Conservation (phyloP, 2,329 filamentous ascomycete genomes). For the Coleophoma cylindrospora region DNA sequence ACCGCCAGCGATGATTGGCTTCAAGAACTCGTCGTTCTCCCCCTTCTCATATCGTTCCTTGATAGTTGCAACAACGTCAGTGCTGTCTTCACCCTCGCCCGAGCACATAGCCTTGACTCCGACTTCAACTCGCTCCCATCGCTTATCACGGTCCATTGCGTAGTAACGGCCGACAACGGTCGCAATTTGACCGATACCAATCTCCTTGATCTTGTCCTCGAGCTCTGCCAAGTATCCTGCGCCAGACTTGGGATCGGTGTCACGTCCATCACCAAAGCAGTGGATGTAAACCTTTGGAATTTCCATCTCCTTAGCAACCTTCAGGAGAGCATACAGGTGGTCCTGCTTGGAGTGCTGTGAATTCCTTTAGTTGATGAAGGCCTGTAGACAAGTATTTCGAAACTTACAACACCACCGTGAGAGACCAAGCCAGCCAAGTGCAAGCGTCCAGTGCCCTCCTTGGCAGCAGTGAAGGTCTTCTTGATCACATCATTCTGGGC, state of each 20-base stretch:
- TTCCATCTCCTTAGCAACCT: conserved; percentile 82
- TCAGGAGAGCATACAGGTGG: conserved; percentile 82
- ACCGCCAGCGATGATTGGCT: conserved; percentile 92
- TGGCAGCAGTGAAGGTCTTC: conserved; percentile 71
- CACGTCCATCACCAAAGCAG: conserved; percentile 97
- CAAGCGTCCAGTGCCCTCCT: conserved; percentile 83
- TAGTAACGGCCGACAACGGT: conserved; percentile 96
- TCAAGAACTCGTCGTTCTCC: conserved; percentile 96
- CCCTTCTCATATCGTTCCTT: conserved; percentile 81
- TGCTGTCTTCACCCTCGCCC: conserved; percentile 81
- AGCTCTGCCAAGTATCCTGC: conserved; percentile 84
- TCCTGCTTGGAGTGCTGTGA: conserved; percentile 83
- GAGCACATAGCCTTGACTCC: conserved; percentile 77
- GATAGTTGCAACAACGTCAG: conserved; percentile 81
- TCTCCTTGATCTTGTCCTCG: conserved; percentile 73
- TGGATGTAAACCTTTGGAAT: conserved; percentile 95
- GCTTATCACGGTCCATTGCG: conserved; percentile 99
- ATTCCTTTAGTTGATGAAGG: conserved; percentile 9
- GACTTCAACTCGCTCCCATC: conserved; percentile 92
- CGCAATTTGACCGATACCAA: conserved; percentile 81
- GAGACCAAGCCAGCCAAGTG: conserved; percentile 91
- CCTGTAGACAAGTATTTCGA: background rate
- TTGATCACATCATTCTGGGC: conserved; percentile 28
- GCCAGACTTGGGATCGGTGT: conserved; percentile 95
- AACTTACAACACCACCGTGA: conserved; percentile 79